Base-by-base conservation (phyloP, 1,284 basidiomycete genomes). In the Schizophyllum commune region DNA sequence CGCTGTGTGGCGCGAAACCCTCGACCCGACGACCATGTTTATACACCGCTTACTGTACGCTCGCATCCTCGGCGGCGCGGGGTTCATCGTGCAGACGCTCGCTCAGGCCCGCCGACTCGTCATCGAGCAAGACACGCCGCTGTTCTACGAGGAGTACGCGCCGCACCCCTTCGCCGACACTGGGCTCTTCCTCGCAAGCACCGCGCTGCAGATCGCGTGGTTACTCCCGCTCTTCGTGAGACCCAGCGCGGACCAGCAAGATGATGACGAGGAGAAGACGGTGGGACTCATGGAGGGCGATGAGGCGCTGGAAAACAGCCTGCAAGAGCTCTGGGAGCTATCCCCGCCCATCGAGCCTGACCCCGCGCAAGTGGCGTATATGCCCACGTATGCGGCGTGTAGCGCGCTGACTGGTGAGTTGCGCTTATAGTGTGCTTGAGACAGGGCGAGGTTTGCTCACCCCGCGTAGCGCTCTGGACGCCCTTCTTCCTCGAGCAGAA, bases 101-200 rank as follows among this genome's bases (percentile, higher is more conserved):
- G 65, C 63, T 8, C 68, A 68, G 52, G 58, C 57, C 15, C 63
- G 65, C 56, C 59, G 61, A 22, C 58, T 72, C 8, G 17, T 57
- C 52, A 52, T 19, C 13, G 34, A 32, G 8, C 51, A 13, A 34
- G 7, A 9, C 17, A 27, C 27, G 33, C 61, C 27, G 2, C 22
- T 22, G 58, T 55, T 20, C 59, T 57, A 7, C 22, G 63, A 56
- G 59, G 64, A 47, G 11, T 67, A 65, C 54, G 51, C 56, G 33
- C 66, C 63, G 27, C 58, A 60, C 60, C 53, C 57, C 52, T 64
- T 59, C 58, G 55, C 61, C 22, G 27, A 62, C 20, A n/a, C 54
- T 9, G n/a, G 17, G 5, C 60, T 65, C 47, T 58, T 65, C 33
- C 59, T 22, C 27, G n/a, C 60, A 20, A 57, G 61, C n/a, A 32